Conservation (phyloP, 208 protist species). For the Leishmania tarentolae region DNA sequence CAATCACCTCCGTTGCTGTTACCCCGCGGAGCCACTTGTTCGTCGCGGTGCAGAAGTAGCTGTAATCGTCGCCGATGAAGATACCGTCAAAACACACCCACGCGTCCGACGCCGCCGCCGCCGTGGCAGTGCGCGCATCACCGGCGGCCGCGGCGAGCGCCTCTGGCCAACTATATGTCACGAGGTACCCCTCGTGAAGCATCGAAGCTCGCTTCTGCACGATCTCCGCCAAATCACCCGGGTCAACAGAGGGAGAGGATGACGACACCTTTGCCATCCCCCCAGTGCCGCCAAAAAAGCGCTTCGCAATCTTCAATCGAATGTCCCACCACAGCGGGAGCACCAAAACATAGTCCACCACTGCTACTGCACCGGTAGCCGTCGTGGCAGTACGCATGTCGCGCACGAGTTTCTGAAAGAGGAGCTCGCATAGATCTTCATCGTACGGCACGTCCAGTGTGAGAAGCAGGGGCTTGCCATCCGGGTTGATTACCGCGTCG, state of each 20-base stretch:
- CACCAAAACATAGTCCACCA: constrained; percentile 84
- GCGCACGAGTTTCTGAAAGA: constrained; percentile 75
- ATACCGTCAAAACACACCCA: constrained; percentile 85
- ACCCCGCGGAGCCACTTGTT: constrained; percentile 79
- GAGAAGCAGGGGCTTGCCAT: constrained; percentile 59
- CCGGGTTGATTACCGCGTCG: constrained; percentile 39
- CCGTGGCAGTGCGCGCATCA: constrained; percentile 17
- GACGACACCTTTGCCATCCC: neutral
- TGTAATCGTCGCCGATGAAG: constrained; percentile 74
- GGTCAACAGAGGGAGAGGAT: neutral
- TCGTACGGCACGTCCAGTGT: constrained; percentile 90
- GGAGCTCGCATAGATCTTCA: constrained; percentile 86
- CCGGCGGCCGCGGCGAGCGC: constrained; percentile 52
- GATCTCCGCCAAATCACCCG: constrained; percentile 21
- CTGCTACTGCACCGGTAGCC: constrained; percentile 4
- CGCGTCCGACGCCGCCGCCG: constrained; percentile 6
- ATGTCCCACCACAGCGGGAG: constrained; percentile 88
- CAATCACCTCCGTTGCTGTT: constrained; percentile 88
- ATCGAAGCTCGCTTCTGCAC: constrained; percentile 49
- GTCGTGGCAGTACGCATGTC: constrained; percentile 48
- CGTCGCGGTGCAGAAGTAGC: constrained; percentile 85
- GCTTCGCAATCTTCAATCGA: constrained; percentile 64
- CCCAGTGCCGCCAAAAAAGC: constrained; percentile 43
- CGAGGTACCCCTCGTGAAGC: constrained; percentile 59
- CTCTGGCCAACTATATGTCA: constrained; percentile 68